phyloP scores from a whole-genome alignment of 352 stramenopile genomes.

The Phytophthora kernoviae region DNA sequence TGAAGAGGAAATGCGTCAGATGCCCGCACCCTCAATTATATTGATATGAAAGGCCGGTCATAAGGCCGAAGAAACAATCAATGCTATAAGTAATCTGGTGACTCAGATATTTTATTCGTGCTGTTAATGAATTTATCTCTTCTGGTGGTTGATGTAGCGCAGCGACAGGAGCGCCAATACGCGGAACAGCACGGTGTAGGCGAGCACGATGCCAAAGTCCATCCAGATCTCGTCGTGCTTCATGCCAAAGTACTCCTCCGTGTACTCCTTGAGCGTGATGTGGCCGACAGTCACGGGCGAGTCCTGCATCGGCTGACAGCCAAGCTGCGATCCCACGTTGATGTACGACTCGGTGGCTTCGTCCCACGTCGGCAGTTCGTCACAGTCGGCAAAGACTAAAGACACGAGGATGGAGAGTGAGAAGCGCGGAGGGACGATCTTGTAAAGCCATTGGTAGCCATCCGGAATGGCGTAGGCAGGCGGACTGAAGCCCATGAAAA shows the following conservation, averaged over 20 bases:
- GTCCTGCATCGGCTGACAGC: slow-evolving; percentile 27
- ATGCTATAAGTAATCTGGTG: too few relatives aligned
- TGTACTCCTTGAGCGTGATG: slow-evolving; percentile 30
- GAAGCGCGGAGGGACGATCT: slow-evolving; percentile 16
- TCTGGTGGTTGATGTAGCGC: slow-evolving; percentile 26
- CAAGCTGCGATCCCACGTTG: slow-evolving; percentile 17
- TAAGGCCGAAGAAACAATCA: too few relatives aligned
- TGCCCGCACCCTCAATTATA: background rate
- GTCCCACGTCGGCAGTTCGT: background rate
- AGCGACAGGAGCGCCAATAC: slow-evolving; percentile 12
- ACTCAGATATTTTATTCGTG: too few relatives aligned
- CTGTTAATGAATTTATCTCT: slow-evolving; percentile 3
- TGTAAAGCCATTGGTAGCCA: slow-evolving; percentile 27
- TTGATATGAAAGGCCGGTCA: too few relatives aligned
- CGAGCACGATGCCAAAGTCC: slow-evolving; percentile 27
- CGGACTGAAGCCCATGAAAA: slow-evolving; percentile 37
- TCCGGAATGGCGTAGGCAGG: slow-evolving; percentile 23
- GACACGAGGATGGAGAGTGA: slow-evolving; percentile 16
- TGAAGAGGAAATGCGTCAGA: slow-evolving; percentile 6
- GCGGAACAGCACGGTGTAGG: slow-evolving; percentile 26
- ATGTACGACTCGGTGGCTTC: slow-evolving; percentile 1
- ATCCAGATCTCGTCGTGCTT: slow-evolving; percentile 37
- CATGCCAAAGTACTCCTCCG: slow-evolving; percentile 28
- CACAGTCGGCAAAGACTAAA: slow-evolving; percentile 9
- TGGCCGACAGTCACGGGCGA: slow-evolving; percentile 15